These are phyloP conservation scores for Odontarrhena argentea DNA, from an alignment of 345 rosid genomes.

Conservation along the genomic window DNA sequence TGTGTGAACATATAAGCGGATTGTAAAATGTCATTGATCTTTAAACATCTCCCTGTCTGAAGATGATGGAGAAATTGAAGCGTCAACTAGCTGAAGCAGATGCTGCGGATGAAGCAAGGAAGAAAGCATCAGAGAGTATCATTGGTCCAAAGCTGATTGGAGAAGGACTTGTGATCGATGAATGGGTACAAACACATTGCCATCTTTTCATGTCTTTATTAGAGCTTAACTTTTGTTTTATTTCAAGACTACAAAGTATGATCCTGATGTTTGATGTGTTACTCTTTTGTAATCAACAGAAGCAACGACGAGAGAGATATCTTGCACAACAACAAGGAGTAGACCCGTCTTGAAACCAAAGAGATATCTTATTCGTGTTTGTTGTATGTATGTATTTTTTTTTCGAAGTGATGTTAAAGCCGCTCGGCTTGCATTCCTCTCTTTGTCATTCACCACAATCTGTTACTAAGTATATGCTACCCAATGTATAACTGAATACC, in stretches of 20 bases:
- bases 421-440: no score
- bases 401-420: no score
- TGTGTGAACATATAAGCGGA: no score
- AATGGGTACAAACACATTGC: constrained; percentile 69
- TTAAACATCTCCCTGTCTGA: neutral
- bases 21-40: neutral
- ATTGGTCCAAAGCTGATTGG: constrained; percentile 81
- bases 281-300: constrained; percentile 44
- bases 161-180: constrained; percentile 99
- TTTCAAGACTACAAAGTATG: neutral
- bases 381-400: neutral
- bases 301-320: constrained; percentile 92
- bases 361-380: no score
- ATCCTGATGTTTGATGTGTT: neutral
- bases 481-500: no score
- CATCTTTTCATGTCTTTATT: neutral
- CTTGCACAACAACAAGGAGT: constrained; percentile 80
- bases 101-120: constrained; percentile 78
- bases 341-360: constrained; percentile 54
- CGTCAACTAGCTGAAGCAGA: constrained; percentile 88
- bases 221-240: neutral
- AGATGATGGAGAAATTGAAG: constrained; percentile 64
- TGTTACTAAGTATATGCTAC: no score
- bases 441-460: no score
- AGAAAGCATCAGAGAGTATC: constrained; percentile 79